These are phyloP conservation scores for Amanita fuliginea DNA, from an alignment of 768 basidiomycete species.

Conservation along the genomic window DNA sequence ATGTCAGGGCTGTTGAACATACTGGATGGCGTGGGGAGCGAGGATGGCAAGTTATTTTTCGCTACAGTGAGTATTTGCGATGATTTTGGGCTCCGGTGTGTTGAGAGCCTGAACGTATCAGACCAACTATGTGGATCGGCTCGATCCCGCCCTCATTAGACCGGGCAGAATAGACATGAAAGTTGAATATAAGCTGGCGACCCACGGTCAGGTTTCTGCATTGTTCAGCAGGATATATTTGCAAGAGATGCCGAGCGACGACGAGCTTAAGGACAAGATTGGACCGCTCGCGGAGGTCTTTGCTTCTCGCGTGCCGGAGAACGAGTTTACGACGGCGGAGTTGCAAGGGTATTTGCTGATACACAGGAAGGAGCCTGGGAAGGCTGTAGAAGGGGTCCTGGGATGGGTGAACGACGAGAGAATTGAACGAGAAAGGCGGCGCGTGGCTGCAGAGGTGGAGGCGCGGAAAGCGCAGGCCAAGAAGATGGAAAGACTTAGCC, in stretches of 20 bases:
- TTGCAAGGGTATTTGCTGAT: constrained; percentile 48
- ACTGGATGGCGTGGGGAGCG: constrained; percentile 48
- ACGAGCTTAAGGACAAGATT: background rate
- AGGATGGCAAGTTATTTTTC: constrained; percentile 52
- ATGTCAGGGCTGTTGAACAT: constrained; percentile 48
- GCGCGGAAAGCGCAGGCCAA: background rate
- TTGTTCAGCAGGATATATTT: constrained; percentile 45
- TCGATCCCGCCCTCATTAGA: constrained; percentile 44
- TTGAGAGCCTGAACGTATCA: constrained; percentile 8
- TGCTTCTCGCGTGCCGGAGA: constrained; percentile 27
- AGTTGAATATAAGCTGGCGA: constrained; percentile 39
- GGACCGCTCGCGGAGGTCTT: constrained; percentile 29
- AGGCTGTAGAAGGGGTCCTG: constrained; percentile 20
- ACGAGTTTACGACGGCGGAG: constrained; percentile 47
- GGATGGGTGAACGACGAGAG: constrained; percentile 34
- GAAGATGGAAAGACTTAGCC: background rate
- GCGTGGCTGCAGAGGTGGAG: constrained; percentile 10
- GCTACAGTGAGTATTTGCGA: constrained; percentile 30
- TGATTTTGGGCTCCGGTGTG: background rate
- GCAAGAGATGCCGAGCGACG: constrained; percentile 12
- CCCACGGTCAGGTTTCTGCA: constrained; percentile 29
- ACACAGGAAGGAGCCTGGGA: constrained; percentile 27
- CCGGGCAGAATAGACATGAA: constrained; percentile 49
- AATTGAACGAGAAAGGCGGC: constrained; percentile 23
- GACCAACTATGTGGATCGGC: constrained; percentile 46